phyloP scores from a whole-genome alignment of 1,139 yeast genomes.

The Nakaseomyces kungkrabaensis region DNA sequence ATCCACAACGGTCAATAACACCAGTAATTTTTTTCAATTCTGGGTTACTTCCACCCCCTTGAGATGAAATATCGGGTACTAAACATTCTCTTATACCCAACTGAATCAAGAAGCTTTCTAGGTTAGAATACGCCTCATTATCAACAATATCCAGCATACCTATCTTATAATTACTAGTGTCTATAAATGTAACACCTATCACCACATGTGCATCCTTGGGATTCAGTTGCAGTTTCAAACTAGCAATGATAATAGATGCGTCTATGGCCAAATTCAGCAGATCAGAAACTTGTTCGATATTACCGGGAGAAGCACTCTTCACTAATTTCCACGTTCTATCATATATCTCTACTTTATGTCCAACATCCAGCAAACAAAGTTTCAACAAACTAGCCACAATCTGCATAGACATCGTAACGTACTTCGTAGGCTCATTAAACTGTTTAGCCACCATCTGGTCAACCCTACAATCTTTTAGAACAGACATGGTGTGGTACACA shows the following conservation, averaged over 20 bases:
- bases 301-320: conserved; percentile 81
- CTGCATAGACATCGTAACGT: conserved; percentile 69
- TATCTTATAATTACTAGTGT: conserved; percentile 53
- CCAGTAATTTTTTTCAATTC: conserved; percentile 45
- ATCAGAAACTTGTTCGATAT: conserved; percentile 71
- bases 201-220: conserved; percentile 37
- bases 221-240: conserved; percentile 46
- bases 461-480: conserved; percentile 45
- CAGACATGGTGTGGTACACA: conserved; percentile 74
- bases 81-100: conserved; percentile 81
- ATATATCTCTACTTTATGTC: conserved; percentile 72
- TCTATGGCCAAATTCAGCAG: conserved; percentile 48
- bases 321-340: conserved; percentile 46
- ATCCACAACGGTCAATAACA: conserved; percentile 64
- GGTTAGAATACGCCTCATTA: conserved; percentile 74
- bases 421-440: conserved; percentile 40
- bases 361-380: conserved; percentile 57
- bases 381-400: conserved; percentile 59
- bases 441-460: conserved; percentile 30
- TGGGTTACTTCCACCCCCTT: conserved; percentile 30
- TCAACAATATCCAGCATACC: conserved; percentile 77
- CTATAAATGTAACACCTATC: conserved; percentile 76
- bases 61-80: conserved; percentile 40
- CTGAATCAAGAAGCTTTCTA: conserved; percentile 79
- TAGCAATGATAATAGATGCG: conserved; percentile 62